phyloP scores from a whole-genome alignment of 139 green algal genomes.

The Limnomonas spitsbergensis region DNA sequence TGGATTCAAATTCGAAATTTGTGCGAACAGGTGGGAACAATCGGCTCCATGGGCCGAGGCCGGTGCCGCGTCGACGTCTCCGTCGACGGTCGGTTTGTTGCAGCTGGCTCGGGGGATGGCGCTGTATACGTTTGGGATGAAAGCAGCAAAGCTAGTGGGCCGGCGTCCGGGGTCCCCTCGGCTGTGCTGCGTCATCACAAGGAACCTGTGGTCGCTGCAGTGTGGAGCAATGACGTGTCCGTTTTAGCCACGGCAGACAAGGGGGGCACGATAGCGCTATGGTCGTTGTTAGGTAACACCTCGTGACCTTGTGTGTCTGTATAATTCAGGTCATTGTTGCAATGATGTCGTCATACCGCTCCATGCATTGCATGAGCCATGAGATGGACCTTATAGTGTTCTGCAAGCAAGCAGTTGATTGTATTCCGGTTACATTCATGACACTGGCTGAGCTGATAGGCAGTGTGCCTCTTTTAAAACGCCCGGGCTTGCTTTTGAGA shows the following conservation, averaged over 20 bases:
- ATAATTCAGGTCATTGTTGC: too few species aligned
- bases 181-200: slow-evolving; percentile 21
- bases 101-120: slow-evolving; percentile 5
- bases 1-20: too few species aligned
- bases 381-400: too few species aligned
- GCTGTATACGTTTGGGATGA: slow-evolving; percentile 23
- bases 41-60: slow-evolving; percentile 18
- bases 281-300: slow-evolving; percentile 22
- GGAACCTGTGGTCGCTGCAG: slow-evolving; percentile 38
- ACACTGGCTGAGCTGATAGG: too few species aligned
- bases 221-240: slow-evolving; percentile 25
- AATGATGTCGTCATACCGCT: too few species aligned
- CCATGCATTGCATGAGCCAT: too few species aligned
- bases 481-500: too few species aligned
- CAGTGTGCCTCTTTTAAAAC: too few species aligned
- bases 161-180: neutral
- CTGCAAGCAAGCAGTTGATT: too few species aligned
- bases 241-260: slow-evolving; percentile 38
- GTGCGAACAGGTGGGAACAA: slow-evolving; percentile 22
- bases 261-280: slow-evolving; percentile 30
- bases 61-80: slow-evolving; percentile 20
- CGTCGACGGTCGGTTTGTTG: slow-evolving; percentile 13
- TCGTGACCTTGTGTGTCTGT: too few species aligned
- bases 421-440: too few species aligned
- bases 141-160: neutral